These are phyloP conservation scores for Chaetomium globosum DNA, from an alignment of 2,329 filamentous ascomycete genomes.

Conservation along the genomic window DNA sequence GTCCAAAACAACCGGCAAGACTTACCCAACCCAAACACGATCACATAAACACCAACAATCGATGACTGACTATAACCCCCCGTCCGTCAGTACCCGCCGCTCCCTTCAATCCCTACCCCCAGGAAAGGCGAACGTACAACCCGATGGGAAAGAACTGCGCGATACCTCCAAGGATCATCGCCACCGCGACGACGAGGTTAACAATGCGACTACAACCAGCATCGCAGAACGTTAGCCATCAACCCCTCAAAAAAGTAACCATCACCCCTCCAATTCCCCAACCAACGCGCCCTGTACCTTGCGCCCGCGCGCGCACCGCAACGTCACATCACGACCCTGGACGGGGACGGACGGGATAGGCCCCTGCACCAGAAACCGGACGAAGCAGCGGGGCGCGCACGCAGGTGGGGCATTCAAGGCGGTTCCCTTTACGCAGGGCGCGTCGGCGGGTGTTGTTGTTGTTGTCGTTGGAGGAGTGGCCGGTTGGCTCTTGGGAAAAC, in stretches of 20 bases:
- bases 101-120: neutral
- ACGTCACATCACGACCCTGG: too few relatives aligned
- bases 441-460: too few relatives aligned
- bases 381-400: neutral
- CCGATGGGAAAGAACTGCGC: constrained; percentile 66
- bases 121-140: constrained; percentile 55
- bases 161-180: constrained; percentile 86
- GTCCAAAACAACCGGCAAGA: constrained; percentile 10
- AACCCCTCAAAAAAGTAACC: neutral
- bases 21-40: constrained; percentile 85
- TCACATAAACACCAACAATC: constrained; percentile 81
- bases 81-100: constrained; percentile 8
- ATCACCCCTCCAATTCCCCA: neutral
- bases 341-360: too few relatives aligned
- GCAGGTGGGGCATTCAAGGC: neutral
- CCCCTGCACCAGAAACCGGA: neutral
- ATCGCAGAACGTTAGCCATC: constrained; percentile 41
- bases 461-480: neutral
- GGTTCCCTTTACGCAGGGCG: too few relatives aligned
- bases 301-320: neutral
- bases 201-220: constrained; percentile 73
- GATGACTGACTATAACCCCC: constrained; percentile 28
- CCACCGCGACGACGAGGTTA: constrained; percentile 83
- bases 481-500: constrained; percentile 43
- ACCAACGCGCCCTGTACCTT: neutral